Evolutionary conservation across 352 stramenopile genomes (phyloP).

Genomic region (Pythium brassicae): DNA sequence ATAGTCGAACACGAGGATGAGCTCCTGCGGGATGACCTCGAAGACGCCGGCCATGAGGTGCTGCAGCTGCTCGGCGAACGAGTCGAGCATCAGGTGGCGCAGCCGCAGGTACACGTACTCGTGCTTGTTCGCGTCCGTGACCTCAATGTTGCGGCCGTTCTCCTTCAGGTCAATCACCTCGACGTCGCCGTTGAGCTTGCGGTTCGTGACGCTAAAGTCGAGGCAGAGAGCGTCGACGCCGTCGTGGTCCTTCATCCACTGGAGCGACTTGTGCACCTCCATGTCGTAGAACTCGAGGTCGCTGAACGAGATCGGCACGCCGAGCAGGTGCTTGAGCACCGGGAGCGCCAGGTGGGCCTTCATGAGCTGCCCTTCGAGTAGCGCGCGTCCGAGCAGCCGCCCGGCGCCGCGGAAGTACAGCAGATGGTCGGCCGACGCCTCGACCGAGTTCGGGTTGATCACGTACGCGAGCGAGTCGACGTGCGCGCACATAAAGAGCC

Average conservation of each 20-base stretch:
- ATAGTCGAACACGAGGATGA: slow-evolving; percentile 84
- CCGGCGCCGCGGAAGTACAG: slow-evolving; percentile 97
- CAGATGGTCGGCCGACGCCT: slow-evolving; percentile 91
- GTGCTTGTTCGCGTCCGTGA: slow-evolving; percentile 97
- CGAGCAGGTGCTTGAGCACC: slow-evolving; percentile 82
- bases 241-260: slow-evolving; percentile 84
- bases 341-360: slow-evolving; percentile 79
- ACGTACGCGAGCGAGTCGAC: slow-evolving; percentile 77
- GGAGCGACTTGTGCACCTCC: slow-evolving; percentile 78
- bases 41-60: slow-evolving; percentile 92
- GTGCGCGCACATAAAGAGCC: slow-evolving; percentile 83
- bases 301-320: slow-evolving; percentile 82
- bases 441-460: slow-evolving; percentile 80
- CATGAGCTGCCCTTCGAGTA: slow-evolving; percentile 94
- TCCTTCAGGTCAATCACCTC: slow-evolving; percentile 83
- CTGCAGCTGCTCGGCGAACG: slow-evolving; percentile 92
- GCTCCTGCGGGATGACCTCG: slow-evolving; percentile 93
- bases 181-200: slow-evolving; percentile 68
- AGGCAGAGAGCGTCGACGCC: slow-evolving; percentile 70
- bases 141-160: slow-evolving; percentile 72
- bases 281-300: slow-evolving; percentile 89
- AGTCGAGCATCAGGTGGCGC: slow-evolving; percentile 95
- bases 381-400: slow-evolving; percentile 93
- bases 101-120: slow-evolving; percentile 95
- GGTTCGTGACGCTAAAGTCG: slow-evolving; percentile 82